These are phyloP conservation scores for Coleophoma eucalyptorum DNA, from an alignment of 2,329 filamentous ascomycete genomes.

Conservation along the genomic window DNA sequence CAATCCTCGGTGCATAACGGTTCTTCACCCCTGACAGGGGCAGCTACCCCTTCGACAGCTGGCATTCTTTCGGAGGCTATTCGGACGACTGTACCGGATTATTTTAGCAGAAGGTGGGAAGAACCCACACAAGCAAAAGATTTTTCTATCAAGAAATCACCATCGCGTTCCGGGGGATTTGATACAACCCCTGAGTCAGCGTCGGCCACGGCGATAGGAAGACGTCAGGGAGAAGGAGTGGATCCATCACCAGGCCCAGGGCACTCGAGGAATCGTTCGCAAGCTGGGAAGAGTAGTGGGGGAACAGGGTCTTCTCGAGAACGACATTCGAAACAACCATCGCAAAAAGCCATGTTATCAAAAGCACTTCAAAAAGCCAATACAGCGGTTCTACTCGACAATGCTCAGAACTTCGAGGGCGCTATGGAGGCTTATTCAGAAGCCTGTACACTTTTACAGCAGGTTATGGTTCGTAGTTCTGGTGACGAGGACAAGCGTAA, in stretches of 20 bases:
- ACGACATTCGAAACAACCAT: slow-evolving; percentile 44
- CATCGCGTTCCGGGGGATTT: slow-evolving; percentile 15
- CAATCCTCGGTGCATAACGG: slow-evolving; percentile 3
- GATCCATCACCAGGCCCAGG: slow-evolving; percentile 12
- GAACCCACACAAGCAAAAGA: slow-evolving; percentile 16
- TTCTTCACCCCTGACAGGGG: slow-evolving; percentile 21
- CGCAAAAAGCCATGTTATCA: slow-evolving; percentile 95
- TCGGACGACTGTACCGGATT: slow-evolving; percentile 24
- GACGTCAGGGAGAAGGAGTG: slow-evolving; percentile 7
- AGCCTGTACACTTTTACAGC: slow-evolving; percentile 81
- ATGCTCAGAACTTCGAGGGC: slow-evolving; percentile 90
- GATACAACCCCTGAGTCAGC: slow-evolving; percentile 12
- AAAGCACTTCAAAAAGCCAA: slow-evolving; percentile 93
- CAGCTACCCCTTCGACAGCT: slow-evolving; percentile 24
- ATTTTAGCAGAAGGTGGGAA: slow-evolving; percentile 25
- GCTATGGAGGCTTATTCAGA: slow-evolving; percentile 88
- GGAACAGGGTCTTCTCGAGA: slow-evolving; percentile 34
- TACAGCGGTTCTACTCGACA: slow-evolving; percentile 90
- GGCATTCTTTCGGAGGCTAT: slow-evolving; percentile 26
- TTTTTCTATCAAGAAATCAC: slow-evolving; percentile 16
- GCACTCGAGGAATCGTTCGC: slow-evolving; percentile 44
- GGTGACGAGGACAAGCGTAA: slow-evolving; percentile 87
- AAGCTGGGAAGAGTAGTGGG: slow-evolving; percentile 38
- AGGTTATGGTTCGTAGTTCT: slow-evolving; percentile 81
- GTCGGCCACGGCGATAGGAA: slow-evolving; percentile 1